phyloP scores from a whole-genome alignment of 1,284 basidiomycete species.

The Grifola frondosa region DNA sequence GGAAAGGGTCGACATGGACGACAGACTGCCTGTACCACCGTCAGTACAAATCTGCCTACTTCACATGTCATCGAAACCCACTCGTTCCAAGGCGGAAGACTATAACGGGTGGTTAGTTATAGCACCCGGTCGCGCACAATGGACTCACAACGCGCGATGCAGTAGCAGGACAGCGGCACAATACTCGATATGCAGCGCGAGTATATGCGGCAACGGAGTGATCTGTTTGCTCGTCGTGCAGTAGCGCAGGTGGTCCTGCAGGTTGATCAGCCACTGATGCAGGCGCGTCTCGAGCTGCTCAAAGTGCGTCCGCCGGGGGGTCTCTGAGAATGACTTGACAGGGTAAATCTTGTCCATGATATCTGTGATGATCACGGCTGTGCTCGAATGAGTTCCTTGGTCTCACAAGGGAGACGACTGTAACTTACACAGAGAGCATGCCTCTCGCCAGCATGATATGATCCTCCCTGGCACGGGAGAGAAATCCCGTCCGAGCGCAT shows the following conservation, averaged over 20 bases:
- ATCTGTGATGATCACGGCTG: conserved; percentile 61
- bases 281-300: conserved; percentile 64
- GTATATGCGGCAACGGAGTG: conserved; percentile 60
- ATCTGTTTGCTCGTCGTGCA: conserved; percentile 51
- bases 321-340: conserved; percentile 50
- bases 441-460: conserved; percentile 60
- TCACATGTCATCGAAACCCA: conserved; percentile 25
- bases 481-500: conserved; percentile 41
- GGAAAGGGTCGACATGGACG: conserved; percentile 14
- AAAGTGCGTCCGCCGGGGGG: conserved; percentile 48
- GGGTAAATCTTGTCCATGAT: conserved; percentile 77
- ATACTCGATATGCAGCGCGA: conserved; percentile 77
- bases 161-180: conserved; percentile 76
- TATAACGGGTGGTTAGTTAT: too few species aligned
- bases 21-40: neutral
- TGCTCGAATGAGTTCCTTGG: neutral
- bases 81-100: conserved; percentile 70
- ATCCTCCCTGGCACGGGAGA: conserved; percentile 46
- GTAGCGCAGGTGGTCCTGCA: conserved; percentile 67
- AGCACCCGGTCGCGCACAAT: too few species aligned
- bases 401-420: conserved; percentile 1
- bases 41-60: neutral
- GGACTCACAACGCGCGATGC: conserved; percentile 78
- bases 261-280: conserved; percentile 73
- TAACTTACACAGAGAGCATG: conserved; percentile 58